These are phyloP conservation scores for Biscogniauxia mediterranea DNA, from an alignment of 2,329 filamentous ascomycete genomes.

Conservation along the genomic window DNA sequence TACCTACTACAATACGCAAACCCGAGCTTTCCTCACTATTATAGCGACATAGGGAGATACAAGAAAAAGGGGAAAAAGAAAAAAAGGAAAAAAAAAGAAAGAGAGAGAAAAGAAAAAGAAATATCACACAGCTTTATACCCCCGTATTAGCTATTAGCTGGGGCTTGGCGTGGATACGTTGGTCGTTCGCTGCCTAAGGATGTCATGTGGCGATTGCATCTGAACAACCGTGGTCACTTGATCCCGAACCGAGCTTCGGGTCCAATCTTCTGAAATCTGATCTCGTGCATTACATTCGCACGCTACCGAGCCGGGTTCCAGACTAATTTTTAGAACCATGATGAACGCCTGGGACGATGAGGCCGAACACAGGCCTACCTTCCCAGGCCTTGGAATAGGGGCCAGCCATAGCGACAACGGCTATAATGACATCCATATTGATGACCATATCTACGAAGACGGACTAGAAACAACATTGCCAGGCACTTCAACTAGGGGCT, in stretches of 20 bases:
- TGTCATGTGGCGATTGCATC: not conserved
- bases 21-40: not conserved
- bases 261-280: not conserved
- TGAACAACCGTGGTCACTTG: not conserved
- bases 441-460: not conserved
- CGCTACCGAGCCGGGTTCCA: not conserved
- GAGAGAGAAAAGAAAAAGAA: too few species aligned
- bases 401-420: not conserved
- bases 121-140: not conserved
- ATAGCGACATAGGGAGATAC: not conserved
- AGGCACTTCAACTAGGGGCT: not conserved
- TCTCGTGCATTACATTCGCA: not conserved
- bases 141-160: not conserved
- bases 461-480: not conserved
- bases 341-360: not conserved
- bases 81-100: too few species aligned
- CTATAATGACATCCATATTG: not conserved
- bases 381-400: conserved; percentile 4
- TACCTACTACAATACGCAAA: not conserved
- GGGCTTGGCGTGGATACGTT: not conserved
- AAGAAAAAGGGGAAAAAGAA: not conserved
- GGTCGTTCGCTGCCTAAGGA: not conserved
- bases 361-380: not conserved
- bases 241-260: conserved; percentile 36
- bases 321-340: not conserved